These are phyloP conservation scores for Penicillium waksmanii DNA, from an alignment of 495 filamentous ascomycete genomes.

Conservation along the genomic window DNA sequence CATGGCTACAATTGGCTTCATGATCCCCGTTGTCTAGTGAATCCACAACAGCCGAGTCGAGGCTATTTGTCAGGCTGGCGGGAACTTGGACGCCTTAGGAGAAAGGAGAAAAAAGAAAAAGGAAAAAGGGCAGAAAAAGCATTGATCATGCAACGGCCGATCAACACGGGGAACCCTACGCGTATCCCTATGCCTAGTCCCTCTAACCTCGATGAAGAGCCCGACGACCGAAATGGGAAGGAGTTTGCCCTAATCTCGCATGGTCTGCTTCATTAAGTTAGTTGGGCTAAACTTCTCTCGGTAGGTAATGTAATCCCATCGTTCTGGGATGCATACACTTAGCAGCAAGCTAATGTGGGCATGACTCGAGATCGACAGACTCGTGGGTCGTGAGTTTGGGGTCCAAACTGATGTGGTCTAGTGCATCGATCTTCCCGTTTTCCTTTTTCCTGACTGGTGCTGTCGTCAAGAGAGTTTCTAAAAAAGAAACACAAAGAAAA, in stretches of 20 bases:
- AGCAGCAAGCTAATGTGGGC: neutral
- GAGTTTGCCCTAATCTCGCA: slow-evolving; percentile 3
- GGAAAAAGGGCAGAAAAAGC: neutral
- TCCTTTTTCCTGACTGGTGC: neutral
- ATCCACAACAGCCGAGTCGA: neutral
- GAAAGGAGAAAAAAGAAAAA: neutral
- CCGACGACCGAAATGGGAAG: neutral
- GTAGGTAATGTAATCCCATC: slow-evolving; percentile 1
- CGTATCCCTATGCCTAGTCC: neutral
- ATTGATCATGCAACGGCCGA: neutral
- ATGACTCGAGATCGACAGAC: slow-evolving; percentile 6
- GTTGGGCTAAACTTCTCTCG: neutral
- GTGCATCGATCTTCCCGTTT: neutral
- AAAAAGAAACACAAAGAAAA: too few species aligned
- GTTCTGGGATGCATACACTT: neutral
- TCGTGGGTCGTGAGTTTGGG: slow-evolving; percentile 11
- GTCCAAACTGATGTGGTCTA: slow-evolving; percentile 6
- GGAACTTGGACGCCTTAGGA: neutral
- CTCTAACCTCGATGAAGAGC: neutral
- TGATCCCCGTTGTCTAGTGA: slow-evolving; percentile 1
- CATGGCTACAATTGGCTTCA: neutral
- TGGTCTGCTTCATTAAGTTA: slow-evolving; percentile 2
- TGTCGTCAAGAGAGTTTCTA: neutral
- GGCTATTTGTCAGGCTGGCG: too few species aligned
- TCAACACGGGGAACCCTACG: neutral